Percentiles rank a stretch among this genome's conserved stretches.
Evolutionary conservation across 805 yeast genomes (phyloP).

Genomic region (Limtongia smithiae): DNA sequence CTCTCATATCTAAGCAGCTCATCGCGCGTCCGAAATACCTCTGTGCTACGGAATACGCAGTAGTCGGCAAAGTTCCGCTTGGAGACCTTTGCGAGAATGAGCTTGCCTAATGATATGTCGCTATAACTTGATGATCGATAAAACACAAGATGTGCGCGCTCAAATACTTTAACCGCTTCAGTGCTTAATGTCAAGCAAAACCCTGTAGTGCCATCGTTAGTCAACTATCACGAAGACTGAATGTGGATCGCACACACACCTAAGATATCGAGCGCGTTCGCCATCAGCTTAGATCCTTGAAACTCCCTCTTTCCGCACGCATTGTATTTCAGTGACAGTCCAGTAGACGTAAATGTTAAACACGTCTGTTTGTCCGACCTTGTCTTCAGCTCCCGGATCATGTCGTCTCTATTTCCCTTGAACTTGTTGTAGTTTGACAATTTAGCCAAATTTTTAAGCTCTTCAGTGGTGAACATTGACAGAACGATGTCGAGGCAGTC

Average conservation of each 20-base stretch:
- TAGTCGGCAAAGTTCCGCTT: conserved; percentile 24
- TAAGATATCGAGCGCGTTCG: conserved; percentile 7
- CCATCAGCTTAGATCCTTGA: conserved; percentile 2
- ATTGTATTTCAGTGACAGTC: conserved; percentile 16
- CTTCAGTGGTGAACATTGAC: conserved; percentile 16
- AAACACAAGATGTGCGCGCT: conserved; percentile 23
- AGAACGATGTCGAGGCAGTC: conserved; percentile 13
- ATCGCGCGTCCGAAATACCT: conserved; percentile 22
- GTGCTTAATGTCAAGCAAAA: conserved; percentile 16
- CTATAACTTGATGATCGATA: conserved; percentile 14
- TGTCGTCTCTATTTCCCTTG: conserved; percentile 14
- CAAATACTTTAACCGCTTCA: conserved; percentile 11
- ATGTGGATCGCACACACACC: conserved; percentile 2
- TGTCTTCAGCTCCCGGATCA: conserved; percentile 10
- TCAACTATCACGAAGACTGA: not conserved
- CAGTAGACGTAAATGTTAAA: conserved; percentile 2
- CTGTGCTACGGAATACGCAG: conserved; percentile 19
- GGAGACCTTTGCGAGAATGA: conserved; percentile 18
- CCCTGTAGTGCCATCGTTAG: conserved; percentile 2
- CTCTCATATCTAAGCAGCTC: conserved; percentile 25
- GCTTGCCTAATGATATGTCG: conserved; percentile 18
- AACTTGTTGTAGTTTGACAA: conserved; percentile 3
- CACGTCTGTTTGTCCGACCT: conserved; percentile 17
- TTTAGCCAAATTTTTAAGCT: conserved; percentile 17
- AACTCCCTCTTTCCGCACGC: conserved; percentile 6